Base-by-base conservation (phyloP, 768 basidiomycete genomes). In the Leucocoprinus birnbaumii region DNA sequence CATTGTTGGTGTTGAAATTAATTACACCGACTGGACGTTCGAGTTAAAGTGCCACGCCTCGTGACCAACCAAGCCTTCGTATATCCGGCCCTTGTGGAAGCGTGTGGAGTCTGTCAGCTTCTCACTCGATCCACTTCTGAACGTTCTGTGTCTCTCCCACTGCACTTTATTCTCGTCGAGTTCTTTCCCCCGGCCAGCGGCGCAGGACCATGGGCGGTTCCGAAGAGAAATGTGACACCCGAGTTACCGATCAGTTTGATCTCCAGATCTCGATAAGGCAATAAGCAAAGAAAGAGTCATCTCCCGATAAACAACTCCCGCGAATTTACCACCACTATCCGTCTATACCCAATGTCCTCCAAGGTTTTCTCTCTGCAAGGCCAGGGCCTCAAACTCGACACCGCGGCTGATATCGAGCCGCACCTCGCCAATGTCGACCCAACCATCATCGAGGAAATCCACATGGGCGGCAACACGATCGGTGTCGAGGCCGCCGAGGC, bases 401-500 rank as follows among this genome's bases (percentile, higher is more conserved):
- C 84, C 14, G 75, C 80, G 11, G 82, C 75, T 0, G 91, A 96
- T 58, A 83, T 95, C 52, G 81, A 85, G 60, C 89, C 91, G 1
- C 80, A 85, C 62, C 73, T 98, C 19, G 70, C 72, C 22, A 78
- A 80, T 51, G 74, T 88, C 45, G 84, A 89, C 66, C 85, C 88
- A 8, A 68, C 75, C 2, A 65, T 71, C 59, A 76, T 94, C 61
- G 88, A 94, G 69, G 94, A 96, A 73, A 85, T 98, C 58, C 89
- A 94, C 65, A 78, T 99, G 49, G 91, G 94, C 45, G 96, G 94
- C 19, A 98, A 98, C 71, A 95, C 94, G 18, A 76, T 98, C 53
- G 96, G 97, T 47, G 83, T 97, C 24, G 94, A 89, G 63, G 96
- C 96, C 42, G 88, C 94, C 44, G 67, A 84, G 62, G 91, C 88